Evolutionary conservation across 768 basidiomycete genomes (phyloP).

Genomic region (Mycena epipterygia): DNA sequence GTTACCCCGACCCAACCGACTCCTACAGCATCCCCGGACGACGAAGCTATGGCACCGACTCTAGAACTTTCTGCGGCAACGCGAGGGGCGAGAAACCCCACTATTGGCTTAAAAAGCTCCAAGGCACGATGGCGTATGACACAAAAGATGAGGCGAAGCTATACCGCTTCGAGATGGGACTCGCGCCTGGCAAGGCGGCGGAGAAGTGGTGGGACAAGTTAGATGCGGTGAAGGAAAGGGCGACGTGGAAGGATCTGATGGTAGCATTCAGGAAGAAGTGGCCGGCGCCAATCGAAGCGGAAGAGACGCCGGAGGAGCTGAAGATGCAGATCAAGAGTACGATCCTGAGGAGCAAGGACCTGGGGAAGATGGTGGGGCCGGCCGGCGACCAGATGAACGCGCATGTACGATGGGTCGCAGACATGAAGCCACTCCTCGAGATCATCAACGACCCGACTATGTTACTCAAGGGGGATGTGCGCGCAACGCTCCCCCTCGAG

Average conservation of each 20-base stretch:
- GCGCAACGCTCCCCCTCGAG: neutral
- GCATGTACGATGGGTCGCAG: neutral
- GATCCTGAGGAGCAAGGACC: slow-evolving; percentile 3
- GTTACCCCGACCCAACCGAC: neutral
- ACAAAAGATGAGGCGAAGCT: neutral
- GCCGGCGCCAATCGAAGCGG: neutral
- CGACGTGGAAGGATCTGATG: neutral
- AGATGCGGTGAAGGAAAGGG: neutral
- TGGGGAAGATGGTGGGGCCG: slow-evolving; percentile 9
- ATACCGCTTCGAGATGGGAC: slow-evolving; percentile 10
- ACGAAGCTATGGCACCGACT: slow-evolving; percentile 1
- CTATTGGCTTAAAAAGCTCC: neutral
- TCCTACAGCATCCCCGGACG: neutral
- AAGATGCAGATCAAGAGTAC: neutral
- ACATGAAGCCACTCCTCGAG: neutral
- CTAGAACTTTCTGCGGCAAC: slow-evolving; percentile 2
- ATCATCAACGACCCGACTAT: neutral
- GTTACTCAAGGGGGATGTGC: neutral
- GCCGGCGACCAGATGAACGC: neutral
- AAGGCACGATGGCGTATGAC: neutral
- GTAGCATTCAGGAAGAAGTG: slow-evolving; percentile 6
- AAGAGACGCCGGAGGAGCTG: slow-evolving; percentile 1
- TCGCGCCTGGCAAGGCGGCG: neutral
- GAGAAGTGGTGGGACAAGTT: neutral
- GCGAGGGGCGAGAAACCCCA: neutral